phyloP scores from a whole-genome alignment of 768 basidiomycete genomes.

The Mycena rebaudengoi region DNA sequence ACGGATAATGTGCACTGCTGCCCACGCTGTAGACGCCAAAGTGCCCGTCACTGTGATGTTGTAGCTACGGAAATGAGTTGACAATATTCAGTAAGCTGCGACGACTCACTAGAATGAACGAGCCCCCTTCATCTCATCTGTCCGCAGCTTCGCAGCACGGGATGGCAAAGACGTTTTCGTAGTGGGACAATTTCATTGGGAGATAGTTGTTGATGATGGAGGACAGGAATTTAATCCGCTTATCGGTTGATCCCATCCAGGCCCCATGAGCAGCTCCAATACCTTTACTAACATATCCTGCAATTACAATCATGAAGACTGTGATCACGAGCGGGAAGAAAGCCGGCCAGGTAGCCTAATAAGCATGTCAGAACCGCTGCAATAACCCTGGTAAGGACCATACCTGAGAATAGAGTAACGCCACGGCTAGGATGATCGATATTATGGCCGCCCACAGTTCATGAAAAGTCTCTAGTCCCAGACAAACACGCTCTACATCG shows the following conservation, averaged over 20 bases:
- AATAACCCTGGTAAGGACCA: not conserved
- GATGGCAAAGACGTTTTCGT: slow-evolving; percentile 5
- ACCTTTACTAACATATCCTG: slow-evolving; percentile 10
- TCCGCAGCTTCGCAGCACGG: not conserved
- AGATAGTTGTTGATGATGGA: slow-evolving; percentile 19
- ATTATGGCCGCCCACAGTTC: slow-evolving; percentile 13
- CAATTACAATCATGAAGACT: not conserved
- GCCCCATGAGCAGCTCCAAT: not conserved
- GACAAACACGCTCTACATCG: slow-evolving; percentile 16
- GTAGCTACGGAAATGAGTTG: not conserved
- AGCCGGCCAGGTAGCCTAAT: slow-evolving; percentile 18
- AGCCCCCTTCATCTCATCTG: slow-evolving; percentile 16
- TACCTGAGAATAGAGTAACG: slow-evolving; percentile 11
- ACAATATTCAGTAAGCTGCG: not conserved
- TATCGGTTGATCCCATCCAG: slow-evolving; percentile 18
- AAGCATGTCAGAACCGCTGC: not conserved
- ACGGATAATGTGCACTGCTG: slow-evolving; percentile 8
- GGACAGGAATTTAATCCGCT: slow-evolving; percentile 17
- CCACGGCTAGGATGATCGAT: not conserved
- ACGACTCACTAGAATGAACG: slow-evolving; percentile 14
- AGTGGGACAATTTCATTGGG: slow-evolving; percentile 7
- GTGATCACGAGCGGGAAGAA: slow-evolving; percentile 17
- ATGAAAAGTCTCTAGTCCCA: slow-evolving; percentile 2
- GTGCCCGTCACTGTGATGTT: slow-evolving; percentile 16
- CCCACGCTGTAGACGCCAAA: slow-evolving; percentile 3